Evolutionary conservation across 176 grass and related monocot genomes (phyloP), one percentile per base, ranked within the genome.

Genomic region (Ampelocalamus luodianensis): DNA sequence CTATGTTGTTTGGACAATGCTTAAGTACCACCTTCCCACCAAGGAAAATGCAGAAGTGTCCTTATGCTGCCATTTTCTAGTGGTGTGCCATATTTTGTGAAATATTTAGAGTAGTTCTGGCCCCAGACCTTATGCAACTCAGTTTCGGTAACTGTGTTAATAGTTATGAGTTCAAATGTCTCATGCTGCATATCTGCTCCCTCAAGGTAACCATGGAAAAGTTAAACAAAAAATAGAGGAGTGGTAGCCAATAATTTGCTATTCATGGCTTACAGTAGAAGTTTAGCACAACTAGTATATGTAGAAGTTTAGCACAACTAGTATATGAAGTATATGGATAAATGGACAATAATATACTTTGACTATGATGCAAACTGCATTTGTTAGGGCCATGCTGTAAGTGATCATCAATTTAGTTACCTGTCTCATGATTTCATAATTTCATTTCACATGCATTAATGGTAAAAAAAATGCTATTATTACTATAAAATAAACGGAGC

Each of bases 371-470:
- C 3, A 60, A 40, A 77, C n/a, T 70, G 6, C 50, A 81, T 55
- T 70, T 6, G 38, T 46, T 59, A 72, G 15, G 43, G 13, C 51
- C 10, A 71, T 82, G 51, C 8, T 82, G n/a, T 29, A 69, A 23
- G 17, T 20, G 29, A 37, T 34, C 34, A 58, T 76, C 24, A 55
- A 56, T 55, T 81, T 46, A 81, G 79, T 69, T 50, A 51, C 42
- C 58, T 20, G 24, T 64, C 27, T 45, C 5, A 65, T 48, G 43
- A 74, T 83, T 15, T 63, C 58, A 39, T 53, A 65, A 75, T 51
- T 49, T 82, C 80, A 44, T 82, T 45, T 49, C 55, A 23, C 54
- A 61, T 73, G 67, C 10, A 40, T 27, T 81, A 58, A 82, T 59
- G 51, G 13, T 71, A 29, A 72, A 45, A 72, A 45, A 37, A 13